Evolutionary conservation across 2,329 filamentous ascomycete genomes (phyloP), one percentile per base, ranked within the genome.

Genomic region (Canariomyces notabilis): DNA sequence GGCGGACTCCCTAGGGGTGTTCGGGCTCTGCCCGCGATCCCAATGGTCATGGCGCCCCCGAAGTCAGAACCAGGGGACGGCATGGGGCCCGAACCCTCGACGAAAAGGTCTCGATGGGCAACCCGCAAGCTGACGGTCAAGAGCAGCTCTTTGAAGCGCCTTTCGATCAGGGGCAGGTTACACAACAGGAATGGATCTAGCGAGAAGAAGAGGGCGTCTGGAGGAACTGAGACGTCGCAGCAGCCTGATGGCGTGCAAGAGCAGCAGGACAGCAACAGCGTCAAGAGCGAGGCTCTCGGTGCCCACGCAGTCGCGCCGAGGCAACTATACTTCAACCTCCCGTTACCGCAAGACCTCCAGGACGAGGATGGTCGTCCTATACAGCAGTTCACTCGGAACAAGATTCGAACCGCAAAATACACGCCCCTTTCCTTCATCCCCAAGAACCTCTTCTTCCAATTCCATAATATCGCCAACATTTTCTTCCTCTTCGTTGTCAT

Each of bases 401-500:
- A 98, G 75, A 95, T 98, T 65, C 80, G 94, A 58, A 98, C 93
- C 3, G 88, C 93, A 49, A 98, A 97, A 69, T 98, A 98, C 67
- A 98, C 93, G 6, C 85, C 94, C 7, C 68, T 98, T 53, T 95
- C 87, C 50, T 98, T 98, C 68, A 67, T 98, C 21, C 93, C 93
- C 12, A 97, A 97, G 72, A 97, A 98, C 68, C 64, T 98, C 61
- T 98, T 85, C 82, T 88, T 95, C 55, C 94, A 98, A 67, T 97
- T 98, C 64, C 91, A 98, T 69, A 97, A 97, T 63, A 85, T 98
- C 60, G 93, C 93, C 62, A 98, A 98, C 67, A 85, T 97, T 44
- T 98, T 97, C 71, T 98, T 98, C 77, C 75, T 97, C 58, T 96
- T 97, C 70, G 79, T 91, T 59, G 90, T 96, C 64, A 95, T 98